These are phyloP conservation scores for Yarrowia bubula DNA, from an alignment of 805 yeast genomes.

Conservation along the genomic window DNA sequence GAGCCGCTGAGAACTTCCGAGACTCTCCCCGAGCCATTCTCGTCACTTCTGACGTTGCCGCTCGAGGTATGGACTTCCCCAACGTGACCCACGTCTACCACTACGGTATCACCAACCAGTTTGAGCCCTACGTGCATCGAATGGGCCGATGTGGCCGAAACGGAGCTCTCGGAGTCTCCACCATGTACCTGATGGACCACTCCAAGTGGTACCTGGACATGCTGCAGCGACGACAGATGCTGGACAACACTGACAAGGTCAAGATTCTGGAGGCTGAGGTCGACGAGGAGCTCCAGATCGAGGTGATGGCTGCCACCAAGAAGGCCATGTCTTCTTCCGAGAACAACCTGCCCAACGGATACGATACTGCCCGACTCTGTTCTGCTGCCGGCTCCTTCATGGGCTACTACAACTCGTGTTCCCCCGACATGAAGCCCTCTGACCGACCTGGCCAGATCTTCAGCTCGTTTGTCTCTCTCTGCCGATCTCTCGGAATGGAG, in stretches of 20 bases:
- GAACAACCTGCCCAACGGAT: not conserved
- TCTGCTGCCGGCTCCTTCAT: not conserved
- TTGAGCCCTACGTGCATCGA: conserved; percentile 84
- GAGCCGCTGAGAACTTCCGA: conserved; percentile 55
- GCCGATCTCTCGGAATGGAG: not conserved
- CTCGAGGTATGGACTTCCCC: conserved; percentile 95
- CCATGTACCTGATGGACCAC: conserved; percentile 53
- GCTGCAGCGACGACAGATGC: conserved; percentile 1
- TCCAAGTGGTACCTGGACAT: conserved; percentile 55
- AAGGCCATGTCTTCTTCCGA: not conserved
- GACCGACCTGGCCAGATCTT: not conserved
- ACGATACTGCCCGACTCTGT: not conserved
- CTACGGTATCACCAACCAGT: conserved; percentile 68
- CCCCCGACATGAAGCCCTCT: conserved; percentile 21
- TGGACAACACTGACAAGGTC: conserved; percentile 7
- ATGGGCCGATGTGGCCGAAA: conserved; percentile 97
- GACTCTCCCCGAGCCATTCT: conserved; percentile 52
- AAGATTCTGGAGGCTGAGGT: not conserved
- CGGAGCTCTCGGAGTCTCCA: conserved; percentile 73
- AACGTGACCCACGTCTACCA: conserved; percentile 83
- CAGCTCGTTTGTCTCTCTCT: not conserved
- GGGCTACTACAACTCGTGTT: conserved; percentile 21
- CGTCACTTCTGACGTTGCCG: conserved; percentile 89
- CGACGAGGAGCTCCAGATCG: not conserved
- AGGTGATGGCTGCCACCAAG: not conserved